A percentile compares a stretch with the other conserved stretches of the same genome.
Evolutionary conservation across 2,329 filamentous ascomycete species (phyloP).

Genomic region (Aspergillus vadensis): DNA sequence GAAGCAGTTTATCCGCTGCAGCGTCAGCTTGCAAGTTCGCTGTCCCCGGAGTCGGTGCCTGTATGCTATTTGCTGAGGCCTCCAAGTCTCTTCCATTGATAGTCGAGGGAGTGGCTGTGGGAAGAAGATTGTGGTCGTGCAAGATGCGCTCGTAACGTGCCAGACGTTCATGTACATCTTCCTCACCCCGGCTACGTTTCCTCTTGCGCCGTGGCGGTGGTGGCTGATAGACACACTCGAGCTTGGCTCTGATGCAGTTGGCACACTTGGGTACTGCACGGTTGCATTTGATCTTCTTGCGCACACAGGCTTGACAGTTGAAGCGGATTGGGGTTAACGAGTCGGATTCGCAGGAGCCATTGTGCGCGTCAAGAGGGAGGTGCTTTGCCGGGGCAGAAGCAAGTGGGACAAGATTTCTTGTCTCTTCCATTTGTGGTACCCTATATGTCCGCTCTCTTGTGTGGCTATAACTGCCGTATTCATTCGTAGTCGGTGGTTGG

Average conservation of each 20-base stretch:
- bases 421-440: too few species aligned
- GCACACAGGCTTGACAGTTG: slow-evolving; percentile 28
- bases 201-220: slow-evolving; percentile 40
- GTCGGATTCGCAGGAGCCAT: too few species aligned
- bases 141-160: slow-evolving; percentile 46
- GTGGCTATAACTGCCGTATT: too few species aligned
- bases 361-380: too few species aligned
- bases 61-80: not conserved
- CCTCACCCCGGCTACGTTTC: slow-evolving; percentile 36
- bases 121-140: slow-evolving; percentile 29
- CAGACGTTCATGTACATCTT: slow-evolving; percentile 37
- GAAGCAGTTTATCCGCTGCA: too few species aligned
- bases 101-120: not conserved
- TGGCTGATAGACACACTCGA: slow-evolving; percentile 46
- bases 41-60: too few species aligned
- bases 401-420: too few species aligned
- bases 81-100: not conserved
- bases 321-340: too few species aligned
- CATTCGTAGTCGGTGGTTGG: too few species aligned
- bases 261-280: slow-evolving; percentile 36
- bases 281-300: slow-evolving; percentile 47
- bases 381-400: too few species aligned
- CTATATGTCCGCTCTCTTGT: too few species aligned
- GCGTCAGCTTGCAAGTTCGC: too few species aligned
- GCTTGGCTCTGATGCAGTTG: slow-evolving; percentile 36